Base-by-base conservation (phyloP, 2,329 filamentous ascomycete species). In the Spiromastix sp. region DNA sequence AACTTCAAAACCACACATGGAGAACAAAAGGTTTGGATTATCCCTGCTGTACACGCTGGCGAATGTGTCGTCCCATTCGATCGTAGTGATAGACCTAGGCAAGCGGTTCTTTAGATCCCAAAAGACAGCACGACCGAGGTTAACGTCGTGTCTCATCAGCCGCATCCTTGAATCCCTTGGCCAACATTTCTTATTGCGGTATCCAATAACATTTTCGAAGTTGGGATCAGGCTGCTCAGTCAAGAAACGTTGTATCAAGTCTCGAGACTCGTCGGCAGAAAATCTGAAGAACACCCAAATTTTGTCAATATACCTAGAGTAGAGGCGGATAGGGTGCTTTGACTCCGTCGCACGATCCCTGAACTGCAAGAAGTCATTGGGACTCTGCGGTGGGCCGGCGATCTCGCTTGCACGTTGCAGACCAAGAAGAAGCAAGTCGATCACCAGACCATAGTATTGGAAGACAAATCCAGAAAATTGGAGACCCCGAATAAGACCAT, bases 141-240 rank as follows among this genome's bases (percentile, higher is more conserved):
- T 96, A 47, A 98, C 93, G 62, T 98, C 91, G 60, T 98, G 91
- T 43, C 91, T 79, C 91, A 98, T 98, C 50, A 98, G 64, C 30
- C 93, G 81, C 93, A 98, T 98, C 33, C 91, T 78, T 16, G 87
- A 95, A 57, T 98, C 91, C 50, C 91, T 78, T 27, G 91, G 93
- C 91, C 91, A 98, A 63, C 93, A 98, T 59, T 96, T 98, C 70
- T 98, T 98, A 64, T 93, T 98, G 67, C 85, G 87, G 62, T 96
- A 98, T 0, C 91, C 91, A 49, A 98, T 96, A 27, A 98, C 91
- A 45, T 98, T 98, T 57, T 98, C 91, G 46, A 98, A 98, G 55
- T 98, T 98, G 2, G 91, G 91, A 59, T 98, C 93, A 0, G 91
- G 91, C 54, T 98, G 89, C 56, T 98, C 93, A 0, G 93, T 98